Conservation (phyloP, 176 grass and related monocot genomes). For the Guadua angustifolia region DNA sequence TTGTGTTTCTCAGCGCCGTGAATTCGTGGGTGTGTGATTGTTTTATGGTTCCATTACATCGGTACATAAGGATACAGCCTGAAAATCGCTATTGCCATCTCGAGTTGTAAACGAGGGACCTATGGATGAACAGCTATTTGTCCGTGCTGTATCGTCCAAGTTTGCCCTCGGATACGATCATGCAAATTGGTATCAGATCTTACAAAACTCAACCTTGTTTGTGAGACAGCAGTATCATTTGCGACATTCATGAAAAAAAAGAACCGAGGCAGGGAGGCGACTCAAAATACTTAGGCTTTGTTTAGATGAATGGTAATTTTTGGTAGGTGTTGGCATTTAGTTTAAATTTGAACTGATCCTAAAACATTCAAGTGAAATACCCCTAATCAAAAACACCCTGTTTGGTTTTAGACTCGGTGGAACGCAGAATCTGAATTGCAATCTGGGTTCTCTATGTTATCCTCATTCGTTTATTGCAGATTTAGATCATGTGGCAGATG, state of each 20-base stretch:
- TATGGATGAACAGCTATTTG: constrained; percentile 56
- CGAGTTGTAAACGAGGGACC: constrained; percentile 48
- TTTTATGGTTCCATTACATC: constrained; percentile 46
- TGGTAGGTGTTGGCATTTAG: no score
- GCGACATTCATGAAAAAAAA: background rate
- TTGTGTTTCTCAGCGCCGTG: constrained; percentile 4
- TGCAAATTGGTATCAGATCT: background rate
- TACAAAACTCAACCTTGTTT: background rate
- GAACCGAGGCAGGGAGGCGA: background rate
- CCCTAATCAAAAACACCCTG: no score
- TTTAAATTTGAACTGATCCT: no score
- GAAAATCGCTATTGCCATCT: background rate
- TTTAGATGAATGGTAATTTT: no score
- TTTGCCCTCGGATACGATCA: constrained; percentile 50
- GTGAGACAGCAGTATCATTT: constrained; percentile 6
- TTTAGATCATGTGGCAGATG: background rate
- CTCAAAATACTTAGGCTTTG: background rate
- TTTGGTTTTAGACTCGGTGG: background rate
- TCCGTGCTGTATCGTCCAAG: constrained; percentile 53
- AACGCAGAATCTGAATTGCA: background rate
- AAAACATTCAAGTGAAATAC: no score
- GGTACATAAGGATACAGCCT: constrained; percentile 41
- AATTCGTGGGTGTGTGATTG: constrained; percentile 56
- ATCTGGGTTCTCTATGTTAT: background rate
- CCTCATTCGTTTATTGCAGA: background rate